Base-by-base conservation (phyloP, 805 yeast species). In the Metschnikowia kofuensis region DNA sequence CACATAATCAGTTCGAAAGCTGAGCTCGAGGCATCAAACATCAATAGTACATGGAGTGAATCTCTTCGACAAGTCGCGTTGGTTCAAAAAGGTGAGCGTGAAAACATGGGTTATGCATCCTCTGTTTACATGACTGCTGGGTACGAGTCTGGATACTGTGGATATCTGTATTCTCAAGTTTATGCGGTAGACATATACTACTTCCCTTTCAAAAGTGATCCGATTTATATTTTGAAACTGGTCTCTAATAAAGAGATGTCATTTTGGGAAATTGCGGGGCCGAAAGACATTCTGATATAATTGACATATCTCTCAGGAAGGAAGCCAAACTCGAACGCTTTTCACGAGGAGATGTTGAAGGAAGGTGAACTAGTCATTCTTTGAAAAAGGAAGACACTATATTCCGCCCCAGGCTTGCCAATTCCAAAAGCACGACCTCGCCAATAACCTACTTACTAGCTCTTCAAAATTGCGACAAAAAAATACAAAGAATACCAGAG, bases 91-190 rank as follows among this genome's bases (percentile, higher is more conserved):
- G 89, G 84, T 36, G 81, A 77, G 34, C 69, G 67, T 27, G 58
- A 66, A 16, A 78, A 84, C n/a, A 80, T 76, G 50, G 94, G 94
- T 4, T 87, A 79, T 60, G 82, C 84, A 30, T 82, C 89, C 0
- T 88, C 88, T 64, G 89, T 88, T 2, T 96, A 89, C 62, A 76
- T 79, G 47, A 79, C 87, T 64, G 90, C 89, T 35, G 91, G 95
- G 14, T 89, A 89, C 65, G 91, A 87, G 47, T 83, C 91, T 11
- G 90, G 91, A 4, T 89, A 89, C 68, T 89, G 88, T 58, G 96
- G 96, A 1, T 89, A 89, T 65, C 67, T 88, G 69, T 89, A 89
- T 84, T 86, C 95, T 2, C 84, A 83, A 60, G 96, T 87, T 13
- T 89, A 84, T 72, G 94, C 96, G 1, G 79, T 88, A 7, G 96